Evolutionary conservation across 179 eudicot genomes (phyloP).

Genomic region (Monotropa hypopitys): DNA sequence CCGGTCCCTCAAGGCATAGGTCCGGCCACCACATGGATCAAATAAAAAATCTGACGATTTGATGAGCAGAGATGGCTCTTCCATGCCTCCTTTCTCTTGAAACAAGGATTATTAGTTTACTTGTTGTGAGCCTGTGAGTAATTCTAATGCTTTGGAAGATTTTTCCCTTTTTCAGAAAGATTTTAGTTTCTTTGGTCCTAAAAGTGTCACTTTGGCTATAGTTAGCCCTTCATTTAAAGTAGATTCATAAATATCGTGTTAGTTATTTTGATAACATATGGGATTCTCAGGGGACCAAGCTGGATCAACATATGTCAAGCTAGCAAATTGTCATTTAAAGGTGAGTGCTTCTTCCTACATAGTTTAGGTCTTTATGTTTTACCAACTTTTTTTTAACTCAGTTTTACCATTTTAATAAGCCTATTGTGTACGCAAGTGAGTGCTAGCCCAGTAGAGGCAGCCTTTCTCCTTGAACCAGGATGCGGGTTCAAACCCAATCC

Average conservation of each 20-base stretch:
- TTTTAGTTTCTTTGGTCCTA: background rate
- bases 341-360: constrained; percentile 20
- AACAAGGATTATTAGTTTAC: background rate
- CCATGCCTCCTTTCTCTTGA: background rate
- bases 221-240: background rate
- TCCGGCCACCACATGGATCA: too few relatives aligned
- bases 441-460: too few relatives aligned
- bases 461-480: too few relatives aligned
- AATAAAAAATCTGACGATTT: too few relatives aligned
- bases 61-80: background rate
- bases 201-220: background rate
- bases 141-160: background rate
- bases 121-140: background rate
- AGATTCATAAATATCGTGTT: too few relatives aligned
- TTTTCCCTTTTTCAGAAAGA: background rate
- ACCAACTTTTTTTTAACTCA: background rate
- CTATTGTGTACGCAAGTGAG: background rate
- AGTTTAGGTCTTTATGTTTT: background rate
- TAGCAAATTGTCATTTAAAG: constrained; percentile 73
- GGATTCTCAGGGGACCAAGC: constrained; percentile 85
- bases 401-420: too few relatives aligned
- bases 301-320: constrained; percentile 55
- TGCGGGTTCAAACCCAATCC: too few relatives aligned
- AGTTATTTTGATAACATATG: too few relatives aligned
- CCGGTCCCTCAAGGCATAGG: too few relatives aligned